Conservation (phyloP, 768 basidiomycete species). For the Xerocomus brunneocitrinus region DNA sequence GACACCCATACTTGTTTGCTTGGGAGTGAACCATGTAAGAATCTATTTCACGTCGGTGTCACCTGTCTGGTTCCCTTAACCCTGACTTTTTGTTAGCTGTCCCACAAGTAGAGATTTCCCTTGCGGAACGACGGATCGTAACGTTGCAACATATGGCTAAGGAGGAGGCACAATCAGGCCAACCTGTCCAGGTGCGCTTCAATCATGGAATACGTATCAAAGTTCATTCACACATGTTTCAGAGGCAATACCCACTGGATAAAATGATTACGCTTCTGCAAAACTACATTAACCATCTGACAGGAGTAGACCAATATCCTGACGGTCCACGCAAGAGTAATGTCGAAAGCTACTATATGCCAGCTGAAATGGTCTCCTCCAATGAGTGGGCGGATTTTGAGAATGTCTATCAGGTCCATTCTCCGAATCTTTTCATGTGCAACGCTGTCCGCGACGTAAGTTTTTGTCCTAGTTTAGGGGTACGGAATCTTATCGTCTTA, state of each 20-base stretch:
- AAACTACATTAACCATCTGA: slow-evolving; percentile 55
- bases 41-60: slow-evolving; percentile 1
- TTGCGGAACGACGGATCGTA: slow-evolving; percentile 51
- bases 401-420: slow-evolving; percentile 89
- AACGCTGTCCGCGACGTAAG: slow-evolving; percentile 75
- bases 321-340: slow-evolving; percentile 30
- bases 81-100: slow-evolving; percentile 42
- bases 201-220: neutral
- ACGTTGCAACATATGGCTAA: slow-evolving; percentile 37
- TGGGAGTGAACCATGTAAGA: slow-evolving; percentile 64
- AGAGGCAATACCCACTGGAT: slow-evolving; percentile 27
- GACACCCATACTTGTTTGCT: slow-evolving; percentile 77
- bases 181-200: slow-evolving; percentile 14
- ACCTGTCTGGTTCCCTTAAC: neutral
- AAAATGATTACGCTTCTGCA: slow-evolving; percentile 58
- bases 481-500: slow-evolving; percentile 9
- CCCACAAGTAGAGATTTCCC: slow-evolving; percentile 56
- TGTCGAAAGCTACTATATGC: slow-evolving; percentile 55
- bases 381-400: slow-evolving; percentile 79
- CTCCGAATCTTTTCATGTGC: slow-evolving; percentile 75
- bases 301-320: slow-evolving; percentile 39
- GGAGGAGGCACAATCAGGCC: slow-evolving; percentile 8
- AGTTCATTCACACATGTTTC: slow-evolving; percentile 5
- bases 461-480: slow-evolving; percentile 7
- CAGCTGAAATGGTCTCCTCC: slow-evolving; percentile 60